Evolutionary conservation across 2,329 filamentous ascomycete species (phyloP).

Genomic region (Pestalotiopsis sp.): DNA sequence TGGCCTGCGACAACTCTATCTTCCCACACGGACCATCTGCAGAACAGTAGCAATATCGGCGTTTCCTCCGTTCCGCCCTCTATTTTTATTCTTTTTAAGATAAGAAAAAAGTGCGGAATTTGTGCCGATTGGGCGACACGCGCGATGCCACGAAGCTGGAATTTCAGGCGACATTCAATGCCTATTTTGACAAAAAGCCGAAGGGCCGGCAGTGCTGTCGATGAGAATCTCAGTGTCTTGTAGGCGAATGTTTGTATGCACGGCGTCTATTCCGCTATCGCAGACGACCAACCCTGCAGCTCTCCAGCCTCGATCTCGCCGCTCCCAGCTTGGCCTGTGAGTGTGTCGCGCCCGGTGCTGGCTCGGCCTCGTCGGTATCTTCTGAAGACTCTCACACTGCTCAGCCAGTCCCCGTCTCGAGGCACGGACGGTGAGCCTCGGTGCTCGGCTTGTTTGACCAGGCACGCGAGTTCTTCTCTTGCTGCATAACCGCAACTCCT

Average conservation of each 20-base stretch:
- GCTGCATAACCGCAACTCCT: background rate
- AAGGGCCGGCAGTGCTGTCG: background rate
- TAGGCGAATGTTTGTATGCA: background rate
- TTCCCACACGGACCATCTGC: too few relatives aligned
- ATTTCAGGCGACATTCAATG: background rate
- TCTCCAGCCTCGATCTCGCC: background rate
- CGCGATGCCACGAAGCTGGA: background rate
- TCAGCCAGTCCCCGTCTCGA: background rate
- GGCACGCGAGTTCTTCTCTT: background rate
- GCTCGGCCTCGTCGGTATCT: constrained; percentile 7
- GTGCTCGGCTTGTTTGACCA: background rate
- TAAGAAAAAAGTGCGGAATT: background rate
- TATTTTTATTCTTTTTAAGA: background rate
- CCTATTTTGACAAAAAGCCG: background rate
- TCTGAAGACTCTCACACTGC: background rate
- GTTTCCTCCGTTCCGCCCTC: background rate
- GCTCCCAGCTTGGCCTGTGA: background rate
- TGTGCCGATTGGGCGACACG: background rate
- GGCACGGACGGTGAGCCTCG: background rate
- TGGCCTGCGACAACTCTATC: background rate
- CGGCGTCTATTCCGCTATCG: background rate
- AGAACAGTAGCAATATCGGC: background rate
- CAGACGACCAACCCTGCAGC: background rate
- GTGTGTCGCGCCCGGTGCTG: background rate
- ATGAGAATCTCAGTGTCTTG: background rate